Evolutionary conservation across 2,329 filamentous ascomycete species (phyloP).

Genomic region (Blastomyces percursus): DNA sequence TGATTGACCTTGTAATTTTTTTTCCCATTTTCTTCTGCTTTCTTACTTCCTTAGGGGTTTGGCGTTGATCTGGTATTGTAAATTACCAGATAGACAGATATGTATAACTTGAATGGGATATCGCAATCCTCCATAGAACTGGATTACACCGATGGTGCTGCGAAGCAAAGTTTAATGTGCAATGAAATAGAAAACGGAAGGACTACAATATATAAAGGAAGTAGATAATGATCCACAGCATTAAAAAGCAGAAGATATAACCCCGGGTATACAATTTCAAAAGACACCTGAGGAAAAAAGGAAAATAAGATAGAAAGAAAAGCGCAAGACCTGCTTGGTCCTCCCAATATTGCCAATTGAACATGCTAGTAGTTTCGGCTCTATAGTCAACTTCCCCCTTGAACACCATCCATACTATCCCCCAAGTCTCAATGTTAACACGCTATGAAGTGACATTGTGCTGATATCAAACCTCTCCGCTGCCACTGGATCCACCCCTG

Average conservation of each 20-base stretch:
- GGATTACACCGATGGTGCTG: neutral
- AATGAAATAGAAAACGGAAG: neutral
- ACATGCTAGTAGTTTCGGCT: neutral
- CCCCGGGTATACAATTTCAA: neutral
- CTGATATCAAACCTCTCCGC: conserved; percentile 1
- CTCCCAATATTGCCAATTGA: neutral
- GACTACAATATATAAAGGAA: neutral
- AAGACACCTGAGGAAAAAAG: neutral
- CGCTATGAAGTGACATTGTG: conserved; percentile 3
- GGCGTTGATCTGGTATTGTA: neutral
- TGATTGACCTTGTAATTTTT: neutral
- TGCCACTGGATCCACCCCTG: neutral
- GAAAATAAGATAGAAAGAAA: neutral
- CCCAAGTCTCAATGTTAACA: conserved; percentile 6
- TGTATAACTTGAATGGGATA: neutral
- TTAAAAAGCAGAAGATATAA: neutral
- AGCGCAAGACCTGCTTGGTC: neutral
- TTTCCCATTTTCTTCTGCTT: neutral
- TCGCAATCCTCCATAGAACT: neutral
- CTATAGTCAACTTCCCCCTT: neutral
- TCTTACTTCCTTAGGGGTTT: neutral
- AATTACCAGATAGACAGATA: neutral
- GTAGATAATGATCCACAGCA: neutral
- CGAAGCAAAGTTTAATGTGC: neutral
- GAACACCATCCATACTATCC: neutral